Base-by-base conservation (phyloP, 768 basidiomycete genomes). In the Suillus discolor region DNA sequence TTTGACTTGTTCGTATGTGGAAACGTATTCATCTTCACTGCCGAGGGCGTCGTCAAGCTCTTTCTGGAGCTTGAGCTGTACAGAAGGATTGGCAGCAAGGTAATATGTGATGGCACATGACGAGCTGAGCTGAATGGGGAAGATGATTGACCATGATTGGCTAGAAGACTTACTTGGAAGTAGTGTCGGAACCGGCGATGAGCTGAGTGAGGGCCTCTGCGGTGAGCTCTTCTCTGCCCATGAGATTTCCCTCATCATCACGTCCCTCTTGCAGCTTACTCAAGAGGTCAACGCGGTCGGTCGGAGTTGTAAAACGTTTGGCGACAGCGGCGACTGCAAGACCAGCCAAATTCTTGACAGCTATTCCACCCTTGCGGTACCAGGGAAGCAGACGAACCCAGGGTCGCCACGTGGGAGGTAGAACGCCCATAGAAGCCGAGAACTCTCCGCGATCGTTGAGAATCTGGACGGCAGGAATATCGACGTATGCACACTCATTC, bases 161-260 rank as follows among this genome's bases (percentile, higher is more conserved):
- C 31, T 38, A 4, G 16, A 23, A 45, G 44, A 51, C 89, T 66
- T 69, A 93, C 92, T 97, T 97, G 55, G 94, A 95, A 0, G 96
- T 97, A 1, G 95, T 97, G 71, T 97, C 95, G 4, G 90, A 92
- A 1, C 94, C 94, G 7, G 93, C 93, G 68, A 96, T 94, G 20
- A 96, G 83, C 57, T 94, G 86, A 1, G 94, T 94, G 23, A 93
- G 77, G 54, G 91, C 90, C 79, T 97, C 96, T 0, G 94, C 94
- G 1, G 94, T 97, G 64, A 97, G 78, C 73, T 97, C 96, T 69
- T 87, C 87, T 34, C 83, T 82, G 0, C 90, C 88, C 90, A 97
- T 90, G 1, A 83, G 87, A 4, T 93, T 87, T 18, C 95, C 96
- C 34, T 84, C 80, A 57, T 88, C 86, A 72, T 97, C 96, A 68